These are phyloP conservation scores for Suhomyces anneliseae DNA, from an alignment of 1,139 yeast genomes.

Conservation along the genomic window DNA sequence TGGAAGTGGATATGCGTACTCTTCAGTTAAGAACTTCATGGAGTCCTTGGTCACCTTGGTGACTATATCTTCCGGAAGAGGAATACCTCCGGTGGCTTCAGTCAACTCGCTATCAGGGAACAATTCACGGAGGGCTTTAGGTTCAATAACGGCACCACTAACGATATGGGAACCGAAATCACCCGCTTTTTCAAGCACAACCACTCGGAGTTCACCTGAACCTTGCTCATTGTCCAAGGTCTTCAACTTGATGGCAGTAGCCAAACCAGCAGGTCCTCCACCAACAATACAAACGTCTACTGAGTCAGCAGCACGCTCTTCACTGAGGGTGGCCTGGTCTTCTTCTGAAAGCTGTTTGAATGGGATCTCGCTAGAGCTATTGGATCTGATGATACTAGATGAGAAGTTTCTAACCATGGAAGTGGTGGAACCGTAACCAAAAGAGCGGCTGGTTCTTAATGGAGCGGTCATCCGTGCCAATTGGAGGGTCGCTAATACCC, in stretches of 20 bases:
- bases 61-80: conserved; percentile 74
- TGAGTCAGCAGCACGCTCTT: conserved; percentile 74
- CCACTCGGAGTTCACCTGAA: conserved; percentile 70
- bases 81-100: conserved; percentile 52
- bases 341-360: conserved; percentile 31
- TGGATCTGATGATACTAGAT: not conserved
- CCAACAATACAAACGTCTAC: conserved; percentile 96
- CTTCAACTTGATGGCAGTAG: conserved; percentile 86
- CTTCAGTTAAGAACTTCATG: conserved; percentile 65
- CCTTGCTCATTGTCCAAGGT: conserved; percentile 76
- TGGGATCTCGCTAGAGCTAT: conserved; percentile 1
- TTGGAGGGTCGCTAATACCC: not conserved
- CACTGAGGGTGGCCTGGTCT: conserved; percentile 44
- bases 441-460: not conserved
- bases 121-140: conserved; percentile 79
- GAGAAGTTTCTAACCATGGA: not conserved
- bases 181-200: conserved; percentile 87
- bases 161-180: conserved; percentile 91
- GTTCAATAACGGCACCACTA: conserved; percentile 93
- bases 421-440: not conserved
- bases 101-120: conserved; percentile 70
- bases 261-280: conserved; percentile 96
- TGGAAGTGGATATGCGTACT: conserved; percentile 67
- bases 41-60: conserved; percentile 69
- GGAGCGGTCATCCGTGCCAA: not conserved